These are phyloP conservation scores for Arabis alpina DNA, from an alignment of 345 rosid species.

Conservation along the genomic window DNA sequence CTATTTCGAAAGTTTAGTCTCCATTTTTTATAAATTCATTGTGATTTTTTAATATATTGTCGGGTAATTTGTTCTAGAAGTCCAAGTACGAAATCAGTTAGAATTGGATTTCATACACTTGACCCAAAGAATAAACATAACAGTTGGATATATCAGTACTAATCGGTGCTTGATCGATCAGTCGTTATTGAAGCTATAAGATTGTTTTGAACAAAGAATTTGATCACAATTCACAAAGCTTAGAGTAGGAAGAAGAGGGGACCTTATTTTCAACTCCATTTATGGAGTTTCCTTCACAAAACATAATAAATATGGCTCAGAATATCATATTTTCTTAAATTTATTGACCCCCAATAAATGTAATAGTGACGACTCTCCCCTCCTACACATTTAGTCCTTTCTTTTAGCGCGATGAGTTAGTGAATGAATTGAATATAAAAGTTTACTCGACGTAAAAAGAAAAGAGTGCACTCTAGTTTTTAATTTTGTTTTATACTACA, in stretches of 20 bases:
- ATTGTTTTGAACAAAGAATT: conserved; percentile 8
- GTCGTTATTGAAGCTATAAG: conserved; percentile 1
- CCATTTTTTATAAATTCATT: neutral
- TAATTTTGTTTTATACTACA: neutral
- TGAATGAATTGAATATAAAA: neutral
- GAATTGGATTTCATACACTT: too few relatives aligned
- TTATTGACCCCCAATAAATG: conserved; percentile 37
- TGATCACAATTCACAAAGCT: conserved; percentile 5
- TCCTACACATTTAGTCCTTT: conserved; percentile 33
- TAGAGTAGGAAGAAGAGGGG: conserved; percentile 30
- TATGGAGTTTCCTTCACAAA: conserved; percentile 27
- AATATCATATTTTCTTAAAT: conserved; percentile 36
- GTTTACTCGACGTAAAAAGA: neutral
- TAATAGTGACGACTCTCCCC: conserved; percentile 38
- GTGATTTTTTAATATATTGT: too few relatives aligned
- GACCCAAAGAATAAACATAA: too few relatives aligned
- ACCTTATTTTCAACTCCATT: conserved; percentile 29
- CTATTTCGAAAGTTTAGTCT: neutral
- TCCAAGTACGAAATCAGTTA: too few relatives aligned
- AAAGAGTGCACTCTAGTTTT: neutral
- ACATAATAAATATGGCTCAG: conserved; percentile 33
- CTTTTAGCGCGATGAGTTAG: conserved; percentile 11
- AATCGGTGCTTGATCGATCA: conserved; percentile 16
- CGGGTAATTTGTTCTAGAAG: too few relatives aligned
- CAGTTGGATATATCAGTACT: neutral